Evolutionary conservation across 2,329 filamentous ascomycete species (phyloP).

Genomic region (Ophiosphaerella korrae): DNA sequence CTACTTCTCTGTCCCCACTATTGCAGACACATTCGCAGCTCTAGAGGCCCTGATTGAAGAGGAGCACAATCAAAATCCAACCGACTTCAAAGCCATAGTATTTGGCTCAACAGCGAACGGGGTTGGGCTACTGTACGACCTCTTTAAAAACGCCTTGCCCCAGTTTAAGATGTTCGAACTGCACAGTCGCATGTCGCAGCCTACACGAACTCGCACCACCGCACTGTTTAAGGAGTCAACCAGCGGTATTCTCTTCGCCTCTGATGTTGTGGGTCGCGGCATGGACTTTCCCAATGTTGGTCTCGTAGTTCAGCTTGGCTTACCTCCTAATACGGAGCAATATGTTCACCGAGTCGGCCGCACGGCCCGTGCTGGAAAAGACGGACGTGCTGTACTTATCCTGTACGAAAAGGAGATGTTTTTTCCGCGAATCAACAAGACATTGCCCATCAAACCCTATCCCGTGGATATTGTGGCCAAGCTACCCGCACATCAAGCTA

Average conservation of each 20-base stretch:
- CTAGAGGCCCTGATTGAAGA: conserved; percentile 53
- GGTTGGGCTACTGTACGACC: conserved; percentile 49
- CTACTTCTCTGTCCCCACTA: conserved; percentile 50
- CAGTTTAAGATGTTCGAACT: conserved; percentile 49
- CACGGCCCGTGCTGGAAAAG: conserved; percentile 50
- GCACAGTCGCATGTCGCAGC: conserved; percentile 52
- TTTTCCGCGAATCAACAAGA: conserved; percentile 56
- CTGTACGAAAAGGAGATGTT: conserved; percentile 59
- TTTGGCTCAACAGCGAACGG: conserved; percentile 56
- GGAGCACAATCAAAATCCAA: conserved; percentile 47
- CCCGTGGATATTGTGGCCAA: conserved; percentile 49
- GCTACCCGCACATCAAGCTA: conserved; percentile 37
- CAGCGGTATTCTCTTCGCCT: conserved; percentile 58
- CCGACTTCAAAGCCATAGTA: conserved; percentile 53
- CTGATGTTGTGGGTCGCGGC: conserved; percentile 54
- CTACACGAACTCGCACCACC: conserved; percentile 50
- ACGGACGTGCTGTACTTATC: conserved; percentile 60
- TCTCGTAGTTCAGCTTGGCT: conserved; percentile 55
- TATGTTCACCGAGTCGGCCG: conserved; percentile 50
- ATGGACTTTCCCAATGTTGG: conserved; percentile 60
- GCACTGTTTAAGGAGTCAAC: conserved; percentile 52
- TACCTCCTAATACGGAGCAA: conserved; percentile 58
- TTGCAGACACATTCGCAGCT: conserved; percentile 53
- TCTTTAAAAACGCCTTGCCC: conserved; percentile 43
- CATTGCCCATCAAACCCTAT: conserved; percentile 58